These are phyloP conservation scores for Volvox reticuliferus DNA, from an alignment of 139 green algal species.

Conservation along the genomic window DNA sequence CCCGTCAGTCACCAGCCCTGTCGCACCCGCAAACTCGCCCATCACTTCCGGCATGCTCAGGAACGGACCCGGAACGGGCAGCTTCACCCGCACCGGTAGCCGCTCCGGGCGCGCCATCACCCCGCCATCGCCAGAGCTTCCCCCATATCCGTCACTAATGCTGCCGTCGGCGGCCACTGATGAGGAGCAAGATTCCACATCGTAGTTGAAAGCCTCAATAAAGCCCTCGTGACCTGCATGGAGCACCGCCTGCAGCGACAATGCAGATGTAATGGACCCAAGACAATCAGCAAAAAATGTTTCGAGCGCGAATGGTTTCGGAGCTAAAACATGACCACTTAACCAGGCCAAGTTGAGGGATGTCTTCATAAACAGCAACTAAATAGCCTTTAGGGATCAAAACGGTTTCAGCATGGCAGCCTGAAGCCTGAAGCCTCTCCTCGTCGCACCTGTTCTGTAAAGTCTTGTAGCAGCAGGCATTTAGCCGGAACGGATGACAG, in stretches of 20 bases:
- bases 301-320: no score
- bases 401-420: no score
- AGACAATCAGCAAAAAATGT: no score
- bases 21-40: constrained; percentile 16
- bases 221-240: constrained; percentile 1
- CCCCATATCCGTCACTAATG: no score
- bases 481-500: constrained; percentile 15
- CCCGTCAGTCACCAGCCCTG: no score
- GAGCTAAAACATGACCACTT: no score
- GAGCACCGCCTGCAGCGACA: background rate
- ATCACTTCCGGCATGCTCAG: background rate
- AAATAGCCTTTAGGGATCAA: no score
- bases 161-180: background rate
- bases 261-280: no score
- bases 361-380: no score
- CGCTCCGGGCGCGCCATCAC: background rate
- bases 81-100: constrained; percentile 14
- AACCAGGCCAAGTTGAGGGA: no score
- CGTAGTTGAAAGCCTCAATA: constrained; percentile 18
- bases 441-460: constrained; percentile 1
- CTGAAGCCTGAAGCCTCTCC: no score
- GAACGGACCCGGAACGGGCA: background rate
- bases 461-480: background rate
- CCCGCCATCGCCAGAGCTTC: background rate
- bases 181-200: background rate